A percentile compares a stretch with the other conserved stretches of the same genome.
Evolutionary conservation across 1,139 yeast species (phyloP).

Genomic region (Blastobotrys arbuscula): DNA sequence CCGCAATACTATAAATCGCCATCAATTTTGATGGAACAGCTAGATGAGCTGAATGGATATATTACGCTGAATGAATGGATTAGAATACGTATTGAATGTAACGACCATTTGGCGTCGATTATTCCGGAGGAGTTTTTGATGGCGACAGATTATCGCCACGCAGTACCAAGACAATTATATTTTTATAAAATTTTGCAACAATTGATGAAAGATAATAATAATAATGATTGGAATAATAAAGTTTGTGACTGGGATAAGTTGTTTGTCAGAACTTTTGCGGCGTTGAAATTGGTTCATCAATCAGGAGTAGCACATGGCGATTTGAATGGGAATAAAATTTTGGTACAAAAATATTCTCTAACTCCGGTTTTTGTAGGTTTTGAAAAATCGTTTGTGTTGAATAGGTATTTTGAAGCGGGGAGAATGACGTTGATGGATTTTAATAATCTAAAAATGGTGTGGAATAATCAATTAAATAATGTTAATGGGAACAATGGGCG

Average conservation of each 20-base stretch:
- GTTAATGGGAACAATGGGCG: too few species aligned
- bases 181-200: neutral
- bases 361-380: slow-evolving; percentile 1
- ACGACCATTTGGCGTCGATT: neutral
- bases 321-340: neutral
- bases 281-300: slow-evolving; percentile 1
- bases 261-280: slow-evolving; percentile 1
- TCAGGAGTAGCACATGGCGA: slow-evolving; percentile 5
- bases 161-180: neutral
- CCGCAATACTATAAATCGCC: neutral
- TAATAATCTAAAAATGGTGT: neutral
- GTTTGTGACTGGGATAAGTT: slow-evolving; percentile 6
- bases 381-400: slow-evolving; percentile 1
- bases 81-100: neutral
- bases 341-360: slow-evolving; percentile 4
- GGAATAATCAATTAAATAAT: neutral
- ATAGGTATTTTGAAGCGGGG: neutral
- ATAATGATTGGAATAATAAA: neutral
- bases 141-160: too few species aligned
- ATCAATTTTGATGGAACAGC: slow-evolving; percentile 1
- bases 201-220: neutral
- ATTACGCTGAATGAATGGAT: neutral
- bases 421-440: neutral
- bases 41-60: slow-evolving; percentile 1
- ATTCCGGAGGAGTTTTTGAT: neutral